phyloP scores from a whole-genome alignment of 768 basidiomycete species.

The Termitomyces sp. region DNA sequence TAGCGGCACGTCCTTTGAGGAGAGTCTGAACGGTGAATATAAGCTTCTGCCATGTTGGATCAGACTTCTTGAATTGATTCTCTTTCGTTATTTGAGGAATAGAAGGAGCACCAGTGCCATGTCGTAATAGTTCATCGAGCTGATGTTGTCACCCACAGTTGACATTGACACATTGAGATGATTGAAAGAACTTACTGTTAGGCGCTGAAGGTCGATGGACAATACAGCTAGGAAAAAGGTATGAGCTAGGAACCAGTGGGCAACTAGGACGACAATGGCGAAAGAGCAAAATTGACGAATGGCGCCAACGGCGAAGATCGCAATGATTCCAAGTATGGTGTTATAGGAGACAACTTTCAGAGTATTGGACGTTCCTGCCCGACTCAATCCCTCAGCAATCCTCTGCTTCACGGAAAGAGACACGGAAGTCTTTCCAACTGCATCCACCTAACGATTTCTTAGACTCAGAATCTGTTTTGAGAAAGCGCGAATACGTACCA shows the following conservation, averaged over 20 bases:
- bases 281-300: slow-evolving; percentile 93
- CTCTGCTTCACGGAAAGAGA: slow-evolving; percentile 86
- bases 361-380: slow-evolving; percentile 88
- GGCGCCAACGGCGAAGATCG: slow-evolving; percentile 70
- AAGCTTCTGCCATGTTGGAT: slow-evolving; percentile 42
- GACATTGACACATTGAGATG: background rate
- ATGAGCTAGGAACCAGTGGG: slow-evolving; percentile 96
- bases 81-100: slow-evolving; percentile 27
- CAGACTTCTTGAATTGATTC: slow-evolving; percentile 32
- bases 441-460: slow-evolving; percentile 59
- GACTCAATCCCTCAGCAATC: slow-evolving; percentile 85
- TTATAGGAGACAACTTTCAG: slow-evolving; percentile 90
- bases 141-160: slow-evolving; percentile 25
- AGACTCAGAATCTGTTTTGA: background rate
- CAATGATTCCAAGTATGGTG: slow-evolving; percentile 70
- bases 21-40: slow-evolving; percentile 39
- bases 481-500: slow-evolving; percentile 47
- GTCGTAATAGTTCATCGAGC: slow-evolving; percentile 83
- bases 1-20: slow-evolving; percentile 64
- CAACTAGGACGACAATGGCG: slow-evolving; percentile 90
- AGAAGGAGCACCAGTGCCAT: slow-evolving; percentile 52
- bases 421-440: slow-evolving; percentile 81
- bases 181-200: slow-evolving; percentile 55
- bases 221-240: slow-evolving; percentile 94
- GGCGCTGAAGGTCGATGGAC: slow-evolving; percentile 91